A percentile compares a stretch with the other conserved stretches of the same genome.
Evolutionary conservation across 208 protist species (phyloP).

Genomic region (Porcisia deanei): DNA sequence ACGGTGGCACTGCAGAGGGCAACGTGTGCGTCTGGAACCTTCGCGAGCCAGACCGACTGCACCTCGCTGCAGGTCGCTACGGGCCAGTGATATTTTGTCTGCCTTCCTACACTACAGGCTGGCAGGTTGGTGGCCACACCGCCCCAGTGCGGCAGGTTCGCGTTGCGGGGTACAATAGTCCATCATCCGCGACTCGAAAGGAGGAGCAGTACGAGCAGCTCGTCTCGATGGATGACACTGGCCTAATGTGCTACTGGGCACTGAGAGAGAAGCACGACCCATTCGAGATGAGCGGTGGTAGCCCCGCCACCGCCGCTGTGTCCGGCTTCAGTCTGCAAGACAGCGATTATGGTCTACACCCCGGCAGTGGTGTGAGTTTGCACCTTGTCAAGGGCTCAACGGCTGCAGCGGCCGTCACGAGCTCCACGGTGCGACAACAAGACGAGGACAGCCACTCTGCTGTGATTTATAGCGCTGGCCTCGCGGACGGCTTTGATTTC

Average conservation of each 20-base stretch:
- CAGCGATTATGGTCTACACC: conserved; percentile 67
- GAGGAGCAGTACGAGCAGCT: conserved; percentile 73
- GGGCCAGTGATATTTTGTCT: conserved; percentile 49
- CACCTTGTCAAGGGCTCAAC: conserved; percentile 33
- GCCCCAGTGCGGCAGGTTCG: conserved; percentile 50
- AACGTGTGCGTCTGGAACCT: conserved; percentile 75
- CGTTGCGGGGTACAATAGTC: conserved; percentile 70
- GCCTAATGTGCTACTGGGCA: conserved; percentile 66
- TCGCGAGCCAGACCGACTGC: conserved; percentile 74
- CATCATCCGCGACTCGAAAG: conserved; percentile 14
- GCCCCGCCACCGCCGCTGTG: background rate
- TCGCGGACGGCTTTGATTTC: conserved; percentile 51
- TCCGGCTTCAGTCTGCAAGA: conserved; percentile 33
- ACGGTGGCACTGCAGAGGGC: conserved; percentile 73
- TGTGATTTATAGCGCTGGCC: conserved; percentile 13
- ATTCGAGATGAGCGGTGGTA: conserved; percentile 8
- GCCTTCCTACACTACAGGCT: conserved; percentile 75
- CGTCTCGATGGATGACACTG: conserved; percentile 60
- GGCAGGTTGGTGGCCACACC: conserved; percentile 69
- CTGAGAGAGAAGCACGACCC: conserved; percentile 55
- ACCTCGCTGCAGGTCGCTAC: conserved; percentile 54
- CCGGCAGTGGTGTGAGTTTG: conserved; percentile 39
- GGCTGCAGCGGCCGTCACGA: conserved; percentile 4
- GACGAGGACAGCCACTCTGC: background rate
- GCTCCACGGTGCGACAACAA: background rate